Base-by-base conservation (phyloP, 2,329 filamentous ascomycete species). In the Chaetomiaceae sp. region DNA sequence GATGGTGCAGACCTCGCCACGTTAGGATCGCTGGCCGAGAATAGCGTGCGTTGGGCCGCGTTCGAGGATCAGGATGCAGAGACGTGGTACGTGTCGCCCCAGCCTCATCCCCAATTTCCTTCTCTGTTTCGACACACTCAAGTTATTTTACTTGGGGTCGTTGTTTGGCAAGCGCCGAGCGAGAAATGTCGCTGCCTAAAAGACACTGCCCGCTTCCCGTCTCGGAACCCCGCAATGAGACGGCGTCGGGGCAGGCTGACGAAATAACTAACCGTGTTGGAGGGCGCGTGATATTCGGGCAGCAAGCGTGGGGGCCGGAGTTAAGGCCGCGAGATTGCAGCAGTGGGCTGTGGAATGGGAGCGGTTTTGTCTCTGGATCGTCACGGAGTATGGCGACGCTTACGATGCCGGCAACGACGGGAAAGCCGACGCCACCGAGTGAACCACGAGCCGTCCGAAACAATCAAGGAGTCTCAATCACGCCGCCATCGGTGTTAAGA, bases 1-100 rank as follows among this genome's bases (percentile, higher is more conserved):
- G 87, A 95, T 55, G 96, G 95, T 65, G 80, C 96, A 14, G 94
- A 91, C 0, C 77, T 97, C 2, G 90, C 89, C 11, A 92, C 91
- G 0, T 72, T 97, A 48, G 92, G 88, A 0, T 88, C 85, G 53
- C 77, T 99, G 62, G 92, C 91, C 0, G 91, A 97, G 76, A 97
- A 96, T 66, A 95, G 89, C 60, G 84, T 97, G 40, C 80, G 89
- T 37, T 97, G 90, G 89, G 87, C 90, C 8, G 87, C 86, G 20
- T 95, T 91, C 63, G 90, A 95, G 66, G 91, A 96, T 62, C 83
- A 90, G 67, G 79, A 72, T 19, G 69, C 80, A 11, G 79, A 83
- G 7, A 82, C 85, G 42, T 96, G 91, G 60, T 61, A 52, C 19
- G 59, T 57, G 20, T n/a, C n/a, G n/a, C 6, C 25, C 25, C 25